Conservation (phyloP, 2,329 filamentous ascomycete genomes). For the Aspergillus caelatus region DNA sequence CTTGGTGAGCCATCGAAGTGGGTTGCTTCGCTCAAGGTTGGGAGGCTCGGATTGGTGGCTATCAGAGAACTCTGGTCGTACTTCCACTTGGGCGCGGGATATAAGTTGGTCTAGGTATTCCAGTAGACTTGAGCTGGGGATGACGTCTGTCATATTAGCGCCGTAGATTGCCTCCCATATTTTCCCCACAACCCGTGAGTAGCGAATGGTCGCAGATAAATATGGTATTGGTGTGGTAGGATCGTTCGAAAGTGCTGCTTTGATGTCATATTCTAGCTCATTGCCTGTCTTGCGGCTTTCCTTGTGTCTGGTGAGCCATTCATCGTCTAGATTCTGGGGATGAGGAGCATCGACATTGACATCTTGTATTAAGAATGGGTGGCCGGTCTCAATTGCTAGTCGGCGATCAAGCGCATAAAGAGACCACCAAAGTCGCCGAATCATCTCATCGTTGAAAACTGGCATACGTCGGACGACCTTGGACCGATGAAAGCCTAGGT, state of each 20-base stretch:
- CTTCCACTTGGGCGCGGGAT: slow-evolving; percentile 19
- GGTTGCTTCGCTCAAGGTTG: neutral
- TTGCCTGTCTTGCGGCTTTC: neutral
- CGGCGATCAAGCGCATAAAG: slow-evolving; percentile 28
- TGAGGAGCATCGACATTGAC: slow-evolving; percentile 24
- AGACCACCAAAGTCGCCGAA: slow-evolving; percentile 34
- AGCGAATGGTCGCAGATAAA: slow-evolving; percentile 23
- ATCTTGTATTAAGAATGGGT: slow-evolving; percentile 31
- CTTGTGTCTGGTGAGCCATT: slow-evolving; percentile 14
- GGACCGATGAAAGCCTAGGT: slow-evolving; percentile 26
- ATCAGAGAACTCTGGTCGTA: slow-evolving; percentile 17
- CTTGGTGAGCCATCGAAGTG: slow-evolving; percentile 24
- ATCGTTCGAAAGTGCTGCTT: neutral
- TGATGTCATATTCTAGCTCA: neutral
- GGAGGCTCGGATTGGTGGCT: slow-evolving; percentile 11
- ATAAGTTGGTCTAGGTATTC: slow-evolving; percentile 23
- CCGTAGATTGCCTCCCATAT: slow-evolving; percentile 28
- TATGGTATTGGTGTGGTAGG: slow-evolving; percentile 19
- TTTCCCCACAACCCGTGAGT: slow-evolving; percentile 25
- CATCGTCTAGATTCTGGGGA: slow-evolving; percentile 22
- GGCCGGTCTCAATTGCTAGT: slow-evolving; percentile 28
- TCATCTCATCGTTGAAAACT: slow-evolving; percentile 25
- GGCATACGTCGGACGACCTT: slow-evolving; percentile 18
- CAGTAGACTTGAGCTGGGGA: slow-evolving; percentile 16
- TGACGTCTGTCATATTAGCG: slow-evolving; percentile 15